Conservation (phyloP, 139 green algal species). For the Diplosphaera chodatii region DNA sequence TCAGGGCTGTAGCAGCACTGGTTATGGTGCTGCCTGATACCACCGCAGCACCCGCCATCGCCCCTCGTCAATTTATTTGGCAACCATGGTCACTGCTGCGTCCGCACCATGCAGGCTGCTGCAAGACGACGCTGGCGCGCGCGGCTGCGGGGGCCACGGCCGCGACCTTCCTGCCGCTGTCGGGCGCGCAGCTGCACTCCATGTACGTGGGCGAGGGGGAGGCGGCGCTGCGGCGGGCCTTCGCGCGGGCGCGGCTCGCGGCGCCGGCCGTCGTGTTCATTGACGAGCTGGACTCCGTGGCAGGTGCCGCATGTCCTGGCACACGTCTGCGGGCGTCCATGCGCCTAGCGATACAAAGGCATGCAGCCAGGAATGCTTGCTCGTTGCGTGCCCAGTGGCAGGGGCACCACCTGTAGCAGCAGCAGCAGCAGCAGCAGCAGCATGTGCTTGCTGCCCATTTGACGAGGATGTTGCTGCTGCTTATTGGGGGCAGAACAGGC, state of each 20-base stretch:
- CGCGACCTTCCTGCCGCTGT: conserved; percentile 65
- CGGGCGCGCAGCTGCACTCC: conserved; percentile 60
- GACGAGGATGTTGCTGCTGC: too few relatives aligned
- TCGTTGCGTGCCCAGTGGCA: too few relatives aligned
- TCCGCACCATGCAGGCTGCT: conserved; percentile 53
- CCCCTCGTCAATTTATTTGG: background rate
- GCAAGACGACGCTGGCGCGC: conserved; percentile 79
- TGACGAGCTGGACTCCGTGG: conserved; percentile 81
- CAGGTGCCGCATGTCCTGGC: conserved; percentile 36
- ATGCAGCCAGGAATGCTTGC: too few relatives aligned
- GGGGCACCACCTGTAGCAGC: too few relatives aligned
- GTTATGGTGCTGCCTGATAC: too few relatives aligned
- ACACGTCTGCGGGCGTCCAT: too few relatives aligned
- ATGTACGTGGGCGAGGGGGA: conserved; percentile 90
- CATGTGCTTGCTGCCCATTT: too few relatives aligned
- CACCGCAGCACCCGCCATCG: too few relatives aligned
- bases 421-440: too few relatives aligned
- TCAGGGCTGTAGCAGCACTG: too few relatives aligned
- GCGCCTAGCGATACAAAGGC: too few relatives aligned
- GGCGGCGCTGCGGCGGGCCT: conserved; percentile 58
- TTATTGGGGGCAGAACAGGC: too few relatives aligned
- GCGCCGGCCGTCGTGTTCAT: conserved; percentile 80
- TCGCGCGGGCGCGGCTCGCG: conserved; percentile 57
- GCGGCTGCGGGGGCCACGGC: conserved; percentile 61
- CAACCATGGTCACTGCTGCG: background rate